Percentiles rank a stretch among this genome's conserved stretches.
These are phyloP conservation scores for Actinomortierella wolfii DNA, from an alignment of 371 early-diverging fungal genomes.

Conservation along the genomic window DNA sequence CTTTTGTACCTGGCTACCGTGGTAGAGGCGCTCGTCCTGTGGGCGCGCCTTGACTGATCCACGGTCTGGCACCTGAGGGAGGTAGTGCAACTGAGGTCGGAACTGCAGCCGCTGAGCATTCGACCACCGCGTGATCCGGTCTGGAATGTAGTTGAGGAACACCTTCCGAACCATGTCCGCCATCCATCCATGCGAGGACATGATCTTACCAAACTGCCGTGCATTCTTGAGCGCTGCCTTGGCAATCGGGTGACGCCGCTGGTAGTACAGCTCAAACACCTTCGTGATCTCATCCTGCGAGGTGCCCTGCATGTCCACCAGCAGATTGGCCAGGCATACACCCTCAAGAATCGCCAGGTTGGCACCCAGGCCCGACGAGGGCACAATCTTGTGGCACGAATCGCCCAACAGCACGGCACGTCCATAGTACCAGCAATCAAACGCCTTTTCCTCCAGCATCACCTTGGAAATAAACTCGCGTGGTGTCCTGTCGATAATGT, in stretches of 20 bases:
- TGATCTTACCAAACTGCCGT: conserved; percentile 40
- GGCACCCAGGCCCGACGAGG: conserved; percentile 36
- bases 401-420: conserved; percentile 33
- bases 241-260: conserved; percentile 20
- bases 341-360: conserved; percentile 35
- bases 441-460: conserved; percentile 33
- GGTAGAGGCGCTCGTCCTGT: conserved; percentile 20
- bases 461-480: conserved; percentile 27
- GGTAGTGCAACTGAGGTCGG: conserved; percentile 30
- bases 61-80: conserved; percentile 20
- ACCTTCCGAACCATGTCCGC: conserved; percentile 24
- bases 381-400: conserved; percentile 35
- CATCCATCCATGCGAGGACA: conserved; percentile 18
- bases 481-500: conserved; percentile 22
- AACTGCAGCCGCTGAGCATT: conserved; percentile 27
- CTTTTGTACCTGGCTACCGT: neutral
- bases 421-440: conserved; percentile 28
- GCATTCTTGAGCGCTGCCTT: conserved; percentile 24
- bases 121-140: conserved; percentile 12
- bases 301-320: conserved; percentile 18
- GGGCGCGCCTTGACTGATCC: conserved; percentile 24
- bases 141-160: conserved; percentile 27
- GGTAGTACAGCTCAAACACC: conserved; percentile 22
- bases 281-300: conserved; percentile 14
- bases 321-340: conserved; percentile 27